phyloP scores from a whole-genome alignment of 202 grass and related monocot species.

The Bolboschoenoplectus hybrid region DNA sequence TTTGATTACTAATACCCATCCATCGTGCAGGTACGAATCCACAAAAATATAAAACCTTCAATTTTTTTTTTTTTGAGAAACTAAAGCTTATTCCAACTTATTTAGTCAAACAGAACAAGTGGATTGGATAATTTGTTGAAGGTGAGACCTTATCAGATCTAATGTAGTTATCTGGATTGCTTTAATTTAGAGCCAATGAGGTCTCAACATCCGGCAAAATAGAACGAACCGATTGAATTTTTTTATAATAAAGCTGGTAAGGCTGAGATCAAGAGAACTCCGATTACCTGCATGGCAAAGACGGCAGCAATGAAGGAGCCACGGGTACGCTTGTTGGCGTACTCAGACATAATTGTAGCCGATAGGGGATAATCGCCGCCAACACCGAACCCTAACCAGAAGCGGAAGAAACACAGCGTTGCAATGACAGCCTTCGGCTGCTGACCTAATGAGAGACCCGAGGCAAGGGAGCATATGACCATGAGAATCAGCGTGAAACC shows the following conservation, averaged over 20 bases:
- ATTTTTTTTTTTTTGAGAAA: conserved; percentile 46
- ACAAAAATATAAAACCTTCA: conserved; percentile 3
- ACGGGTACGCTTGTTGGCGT: conserved; percentile 56
- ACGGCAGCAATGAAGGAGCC: conserved; percentile 75
- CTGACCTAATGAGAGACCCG: conserved; percentile 46
- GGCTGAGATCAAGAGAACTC: background rate
- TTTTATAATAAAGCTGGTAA: background rate
- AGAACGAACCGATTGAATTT: conserved; percentile 50
- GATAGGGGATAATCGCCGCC: conserved; percentile 58
- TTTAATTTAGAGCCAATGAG: conserved; percentile 56
- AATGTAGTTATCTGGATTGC: conserved; percentile 31
- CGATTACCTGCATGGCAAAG: conserved; percentile 67
- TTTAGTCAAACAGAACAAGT: conserved; percentile 56
- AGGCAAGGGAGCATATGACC: conserved; percentile 48
- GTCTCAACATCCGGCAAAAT: conserved; percentile 64
- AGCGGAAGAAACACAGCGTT: conserved; percentile 55
- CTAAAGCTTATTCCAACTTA: conserved; percentile 56
- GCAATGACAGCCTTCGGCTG: conserved; percentile 31
- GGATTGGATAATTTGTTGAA: background rate
- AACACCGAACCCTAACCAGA: conserved; percentile 60
- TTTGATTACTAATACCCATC: background rate
- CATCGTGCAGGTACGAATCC: background rate
- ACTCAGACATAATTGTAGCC: conserved; percentile 60
- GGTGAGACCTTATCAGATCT: too few species aligned
- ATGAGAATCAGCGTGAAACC: conserved; percentile 68